Conservation (phyloP, 768 basidiomycete genomes). For the Auriscalpium microsporum region DNA sequence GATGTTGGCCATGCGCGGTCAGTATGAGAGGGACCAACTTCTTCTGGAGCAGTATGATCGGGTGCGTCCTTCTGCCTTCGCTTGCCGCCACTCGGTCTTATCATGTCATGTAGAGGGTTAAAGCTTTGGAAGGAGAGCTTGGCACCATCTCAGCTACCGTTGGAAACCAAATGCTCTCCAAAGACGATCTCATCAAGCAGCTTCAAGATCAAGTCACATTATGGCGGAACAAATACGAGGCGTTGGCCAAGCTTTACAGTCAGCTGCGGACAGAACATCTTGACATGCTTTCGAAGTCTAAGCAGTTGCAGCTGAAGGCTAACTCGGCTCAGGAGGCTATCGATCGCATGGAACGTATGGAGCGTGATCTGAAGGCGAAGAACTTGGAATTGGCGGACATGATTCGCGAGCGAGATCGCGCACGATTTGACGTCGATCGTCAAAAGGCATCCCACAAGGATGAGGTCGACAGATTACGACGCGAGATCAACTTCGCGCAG, state of each 20-base stretch:
- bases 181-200: conserved; percentile 93
- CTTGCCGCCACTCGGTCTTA: conserved; percentile 2
- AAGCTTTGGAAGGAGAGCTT: conserved; percentile 89
- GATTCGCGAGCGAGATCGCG: conserved; percentile 94
- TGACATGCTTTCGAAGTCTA: conserved; percentile 95
- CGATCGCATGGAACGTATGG: conserved; percentile 98
- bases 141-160: conserved; percentile 66
- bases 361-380: conserved; percentile 96
- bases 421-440: conserved; percentile 90
- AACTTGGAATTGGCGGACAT: conserved; percentile 97
- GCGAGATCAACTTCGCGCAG: conserved; percentile 90
- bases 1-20: conserved; percentile 86
- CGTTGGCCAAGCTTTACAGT: conserved; percentile 95
- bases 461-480: conserved; percentile 83
- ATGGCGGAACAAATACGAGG: conserved; percentile 99
- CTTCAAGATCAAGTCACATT: conserved; percentile 93
- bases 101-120: conserved; percentile 61
- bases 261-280: conserved; percentile 96
- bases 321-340: conserved; percentile 98
- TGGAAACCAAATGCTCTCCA: conserved; percentile 77
- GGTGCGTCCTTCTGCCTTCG: conserved; percentile 38
- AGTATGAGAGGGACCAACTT: conserved; percentile 97
- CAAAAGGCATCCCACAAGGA: conserved; percentile 93
- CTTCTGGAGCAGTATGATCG: conserved; percentile 96
- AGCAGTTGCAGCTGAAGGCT: conserved; percentile 94